Evolutionary conservation across 441 rosid species (phyloP), one percentile per base, ranked within the genome.

Genomic region (Brassica hybrid): DNA sequence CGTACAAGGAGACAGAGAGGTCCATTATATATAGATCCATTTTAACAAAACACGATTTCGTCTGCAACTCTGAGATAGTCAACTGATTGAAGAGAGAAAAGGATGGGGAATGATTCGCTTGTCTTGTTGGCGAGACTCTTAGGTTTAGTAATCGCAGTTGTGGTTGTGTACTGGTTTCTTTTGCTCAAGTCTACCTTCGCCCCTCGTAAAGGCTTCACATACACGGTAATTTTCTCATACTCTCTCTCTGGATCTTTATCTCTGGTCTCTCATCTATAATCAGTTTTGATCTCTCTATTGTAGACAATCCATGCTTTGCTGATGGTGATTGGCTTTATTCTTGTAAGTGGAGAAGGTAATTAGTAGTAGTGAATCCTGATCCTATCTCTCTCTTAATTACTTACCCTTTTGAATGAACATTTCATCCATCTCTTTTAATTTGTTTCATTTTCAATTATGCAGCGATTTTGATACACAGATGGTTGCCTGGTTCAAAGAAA

Each of bases 261-360:
- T 21, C 23, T 21, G 23, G 23, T 21, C 23, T 21, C 23, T 21
- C 2, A 21, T 21, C 23, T 21, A 21, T 0, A 21, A 21, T 21
- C 23, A 21, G 23, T 21, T 21, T 21, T 21, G 50, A 23, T 36
- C 67, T 65, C 17, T 32, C 16, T 38, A 52, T 17, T 59, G 30
- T 87, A 94, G 97, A 88, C 84, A 68, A 94, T 88, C 30, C 97
- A 92, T 78, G 94, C 97, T 34, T 66, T 94, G 70, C 66, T 94
- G 19, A 94, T 92, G 98, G 97, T 94, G 73, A 92, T 94, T 71
- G 97, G 97, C 74, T 90, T 94, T 84, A 91, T 92, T 73, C 84
- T 92, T 77, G 71, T 92, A 50, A 92, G 95, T 74, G 98, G 98
- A 71, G 98, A 94, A 94, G 97, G 97, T 48, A n/a, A 0, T 21